phyloP scores from a whole-genome alignment of 2,329 filamentous ascomycete species.

The Diplodia mutila region DNA sequence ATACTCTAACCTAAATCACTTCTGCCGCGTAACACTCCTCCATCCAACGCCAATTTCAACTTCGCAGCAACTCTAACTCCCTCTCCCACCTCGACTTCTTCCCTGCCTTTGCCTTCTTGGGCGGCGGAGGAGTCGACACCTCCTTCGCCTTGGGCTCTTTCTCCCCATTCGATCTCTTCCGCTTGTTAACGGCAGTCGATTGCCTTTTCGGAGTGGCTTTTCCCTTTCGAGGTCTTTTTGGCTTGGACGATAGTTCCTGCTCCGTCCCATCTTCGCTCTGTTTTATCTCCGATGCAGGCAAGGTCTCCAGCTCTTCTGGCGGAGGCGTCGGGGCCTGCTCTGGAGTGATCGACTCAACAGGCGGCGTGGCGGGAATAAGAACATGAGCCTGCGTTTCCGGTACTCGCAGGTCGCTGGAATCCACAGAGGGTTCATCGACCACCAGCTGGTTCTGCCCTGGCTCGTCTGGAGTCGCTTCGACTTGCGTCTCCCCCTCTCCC shows the following conservation, averaged over 20 bases:
- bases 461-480: background rate
- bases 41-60: background rate
- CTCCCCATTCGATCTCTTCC: background rate
- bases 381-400: background rate
- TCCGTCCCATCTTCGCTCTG: background rate
- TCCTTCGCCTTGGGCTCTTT: background rate
- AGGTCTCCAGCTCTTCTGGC: background rate
- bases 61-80: constrained; percentile 1
- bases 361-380: background rate
- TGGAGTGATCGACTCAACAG: background rate
- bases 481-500: background rate
- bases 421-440: background rate
- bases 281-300: background rate
- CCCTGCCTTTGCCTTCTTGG: background rate
- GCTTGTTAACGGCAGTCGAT: background rate
- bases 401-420: background rate
- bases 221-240: background rate
- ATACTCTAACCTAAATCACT: too few relatives aligned
- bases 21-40: too few relatives aligned
- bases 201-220: background rate
- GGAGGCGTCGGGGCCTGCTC: background rate
- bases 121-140: background rate
- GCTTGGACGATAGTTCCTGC: background rate
- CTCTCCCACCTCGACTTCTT: constrained; percentile 17
- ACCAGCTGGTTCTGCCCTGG: background rate